These are phyloP conservation scores for Aspergillus fischeri DNA, from an alignment of 2,329 filamentous ascomycete species.

Conservation along the genomic window DNA sequence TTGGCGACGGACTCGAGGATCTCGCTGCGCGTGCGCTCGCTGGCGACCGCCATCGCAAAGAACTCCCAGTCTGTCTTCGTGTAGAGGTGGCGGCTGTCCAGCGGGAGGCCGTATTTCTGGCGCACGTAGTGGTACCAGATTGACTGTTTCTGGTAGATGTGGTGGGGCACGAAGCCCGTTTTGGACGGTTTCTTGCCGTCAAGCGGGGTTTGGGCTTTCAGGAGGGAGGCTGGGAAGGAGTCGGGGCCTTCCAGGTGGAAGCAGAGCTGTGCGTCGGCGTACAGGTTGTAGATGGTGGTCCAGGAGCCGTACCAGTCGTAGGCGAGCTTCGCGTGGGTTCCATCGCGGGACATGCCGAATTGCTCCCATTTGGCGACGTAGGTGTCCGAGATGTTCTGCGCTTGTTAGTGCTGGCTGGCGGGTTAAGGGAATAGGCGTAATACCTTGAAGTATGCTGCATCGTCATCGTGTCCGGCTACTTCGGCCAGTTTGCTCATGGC, in stretches of 20 bases:
- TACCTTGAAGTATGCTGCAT: slow-evolving; percentile 56
- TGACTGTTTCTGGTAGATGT: slow-evolving; percentile 74
- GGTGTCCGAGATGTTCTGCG: slow-evolving; percentile 53
- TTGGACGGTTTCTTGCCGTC: slow-evolving; percentile 18
- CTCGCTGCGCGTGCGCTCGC: slow-evolving; percentile 61
- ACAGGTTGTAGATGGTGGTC: slow-evolving; percentile 83
- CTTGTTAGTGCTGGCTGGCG: slow-evolving; percentile 4
- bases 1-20: slow-evolving; percentile 69
- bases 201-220: slow-evolving; percentile 12
- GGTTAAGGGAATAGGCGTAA: neutral
- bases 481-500: slow-evolving; percentile 70
- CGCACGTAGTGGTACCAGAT: slow-evolving; percentile 75
- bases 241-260: slow-evolving; percentile 61
- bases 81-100: slow-evolving; percentile 78
- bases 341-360: slow-evolving; percentile 64
- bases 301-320: slow-evolving; percentile 78
- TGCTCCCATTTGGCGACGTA: slow-evolving; percentile 72
- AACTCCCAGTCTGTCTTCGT: slow-evolving; percentile 92
- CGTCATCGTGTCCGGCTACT: slow-evolving; percentile 54
- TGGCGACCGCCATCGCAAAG: slow-evolving; percentile 76
- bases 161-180: slow-evolving; percentile 64
- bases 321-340: slow-evolving; percentile 69
- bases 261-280: slow-evolving; percentile 73
- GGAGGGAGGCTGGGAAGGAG: slow-evolving; percentile 6
- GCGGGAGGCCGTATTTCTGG: slow-evolving; percentile 75